phyloP scores from a whole-genome alignment of 2,329 filamentous ascomycete genomes.

The Zymoseptoria tritici region DNA sequence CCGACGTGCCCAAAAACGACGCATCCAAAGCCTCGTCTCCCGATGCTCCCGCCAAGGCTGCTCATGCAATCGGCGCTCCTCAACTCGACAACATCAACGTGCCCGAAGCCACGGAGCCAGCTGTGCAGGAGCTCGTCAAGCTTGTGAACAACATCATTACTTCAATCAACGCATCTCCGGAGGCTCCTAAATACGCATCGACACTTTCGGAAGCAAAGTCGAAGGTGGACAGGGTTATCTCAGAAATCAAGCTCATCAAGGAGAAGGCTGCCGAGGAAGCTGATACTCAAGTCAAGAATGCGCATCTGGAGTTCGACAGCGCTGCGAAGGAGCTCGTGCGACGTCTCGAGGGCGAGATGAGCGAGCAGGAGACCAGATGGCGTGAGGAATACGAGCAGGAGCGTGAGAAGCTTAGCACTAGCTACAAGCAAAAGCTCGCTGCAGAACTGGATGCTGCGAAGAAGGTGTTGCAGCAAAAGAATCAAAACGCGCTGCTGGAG shows the following conservation, averaged over 20 bases:
- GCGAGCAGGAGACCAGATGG: conserved; percentile 72
- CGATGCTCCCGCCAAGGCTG: conserved; percentile 51
- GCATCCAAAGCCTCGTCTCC: conserved; percentile 21
- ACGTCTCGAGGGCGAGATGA: conserved; percentile 78
- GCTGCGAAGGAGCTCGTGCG: conserved; percentile 81
- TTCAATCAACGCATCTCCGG: conserved; percentile 80
- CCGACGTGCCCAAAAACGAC: conserved; percentile 14
- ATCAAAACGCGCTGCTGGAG: conserved; percentile 79
- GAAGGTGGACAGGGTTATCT: conserved; percentile 69
- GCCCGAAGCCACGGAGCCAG: conserved; percentile 68
- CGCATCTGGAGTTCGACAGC: conserved; percentile 72
- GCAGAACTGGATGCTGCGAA: conserved; percentile 72
- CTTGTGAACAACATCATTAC: conserved; percentile 95
- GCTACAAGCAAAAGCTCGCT: conserved; percentile 72
- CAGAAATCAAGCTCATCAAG: conserved; percentile 70
- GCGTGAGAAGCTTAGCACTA: conserved; percentile 67
- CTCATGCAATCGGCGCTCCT: conserved; percentile 36
- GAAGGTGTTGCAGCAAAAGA: conserved; percentile 72
- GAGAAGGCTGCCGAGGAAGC: conserved; percentile 61
- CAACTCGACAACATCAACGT: conserved; percentile 73
- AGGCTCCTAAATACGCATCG: conserved; percentile 66
- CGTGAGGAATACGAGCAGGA: conserved; percentile 83
- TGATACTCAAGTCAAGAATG: conserved; percentile 63
- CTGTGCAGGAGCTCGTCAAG: conserved; percentile 88
- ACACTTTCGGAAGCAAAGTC: conserved; percentile 80